Conservation (phyloP, 306 rosid species). For the Amphicarpaea edgeworthii region DNA sequence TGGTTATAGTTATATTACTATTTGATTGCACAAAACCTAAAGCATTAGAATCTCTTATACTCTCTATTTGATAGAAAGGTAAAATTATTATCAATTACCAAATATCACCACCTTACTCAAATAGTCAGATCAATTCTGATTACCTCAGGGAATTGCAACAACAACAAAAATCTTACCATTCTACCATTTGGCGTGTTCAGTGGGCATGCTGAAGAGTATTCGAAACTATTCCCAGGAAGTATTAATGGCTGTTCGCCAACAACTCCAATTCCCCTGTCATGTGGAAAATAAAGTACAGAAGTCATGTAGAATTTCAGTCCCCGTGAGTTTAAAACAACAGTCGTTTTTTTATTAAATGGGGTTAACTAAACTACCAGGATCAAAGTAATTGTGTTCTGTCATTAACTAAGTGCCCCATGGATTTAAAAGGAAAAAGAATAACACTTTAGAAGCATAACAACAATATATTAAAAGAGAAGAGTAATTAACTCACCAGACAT, state of each 20-base stretch:
- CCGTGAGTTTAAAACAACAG: slow-evolving; percentile 4
- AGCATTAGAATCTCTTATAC: background rate
- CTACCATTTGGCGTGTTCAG: slow-evolving; percentile 85
- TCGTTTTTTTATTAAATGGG: background rate
- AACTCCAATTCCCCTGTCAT: slow-evolving; percentile 91
- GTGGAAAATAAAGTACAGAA: slow-evolving; percentile 19
- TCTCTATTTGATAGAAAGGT: slow-evolving; percentile 16
- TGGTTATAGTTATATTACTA: slow-evolving; percentile 12
- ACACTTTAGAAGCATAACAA: slow-evolving; percentile 9
- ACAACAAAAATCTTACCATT: slow-evolving; percentile 73
- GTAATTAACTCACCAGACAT: slow-evolving; percentile 72
- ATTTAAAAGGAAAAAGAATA: slow-evolving; percentile 27
- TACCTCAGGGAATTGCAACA: background rate
- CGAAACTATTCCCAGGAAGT: slow-evolving; percentile 87
- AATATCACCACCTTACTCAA: slow-evolving; percentile 11
- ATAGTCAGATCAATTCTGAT: slow-evolving; percentile 26
- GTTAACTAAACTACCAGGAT: background rate
- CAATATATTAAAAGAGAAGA: slow-evolving; percentile 40
- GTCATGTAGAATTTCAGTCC: slow-evolving; percentile 25
- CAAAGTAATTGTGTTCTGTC: slow-evolving; percentile 30
- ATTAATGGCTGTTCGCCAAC: slow-evolving; percentile 96
- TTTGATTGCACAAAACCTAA: slow-evolving; percentile 19
- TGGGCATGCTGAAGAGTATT: slow-evolving; percentile 97
- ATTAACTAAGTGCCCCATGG: slow-evolving; percentile 6
- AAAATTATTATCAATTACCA: slow-evolving; percentile 13